Base-by-base conservation (phyloP, 2,329 filamentous ascomycete genomes). In the Fusarium fujikuroi region DNA sequence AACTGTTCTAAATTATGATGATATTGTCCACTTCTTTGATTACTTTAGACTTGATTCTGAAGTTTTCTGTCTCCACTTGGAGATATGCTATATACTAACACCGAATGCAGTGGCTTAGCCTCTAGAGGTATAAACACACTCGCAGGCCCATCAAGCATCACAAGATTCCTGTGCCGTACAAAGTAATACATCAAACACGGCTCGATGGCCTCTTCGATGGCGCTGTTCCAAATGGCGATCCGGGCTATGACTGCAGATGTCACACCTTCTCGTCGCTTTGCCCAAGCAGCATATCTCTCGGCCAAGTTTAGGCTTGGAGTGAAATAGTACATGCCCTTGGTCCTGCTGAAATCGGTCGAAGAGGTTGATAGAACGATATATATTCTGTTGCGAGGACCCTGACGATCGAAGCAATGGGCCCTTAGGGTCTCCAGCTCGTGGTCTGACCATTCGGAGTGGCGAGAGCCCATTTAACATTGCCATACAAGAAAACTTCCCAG, bases 31-130 rank as follows among this genome's bases (percentile, higher is more conserved):
- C 21, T 23, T 23, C 47, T 50, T 23, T 18, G 7, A 19, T 9
- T 5, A 23, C 2, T 14, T 50, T 10, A 50, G 47, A 50, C 16
- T 8, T 32, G 16, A 34, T 3, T 12, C 21, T 16, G 2, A 21
- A 21, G 19, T 12, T 28, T 30, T 6, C 7, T 32, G 21, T 12
- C 28, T 4, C 46, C 46, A 10, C n/a, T n/a, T 0, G 28, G 0
- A 9, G 21, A 23, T 18, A 18, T 23, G 21, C 5, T 23, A 49
- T 10, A 23, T 23, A 32, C 47, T 34, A 23, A 50, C 46, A 32
- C 10, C 15, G 21, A 18, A 32, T 10, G 7, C 32, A 49, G 21
- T 49, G 21, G 15, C 16, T n/a, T n/a, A n/a, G 28, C 46, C 28
- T 32, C 15, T 5, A 30, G 15, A 18, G 15, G 10, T 9, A 12